A percentile compares a stretch with the other conserved stretches of the same genome.
Conservation (phyloP, 2,329 filamentous ascomycete species). For the Beauveria sp. region DNA sequence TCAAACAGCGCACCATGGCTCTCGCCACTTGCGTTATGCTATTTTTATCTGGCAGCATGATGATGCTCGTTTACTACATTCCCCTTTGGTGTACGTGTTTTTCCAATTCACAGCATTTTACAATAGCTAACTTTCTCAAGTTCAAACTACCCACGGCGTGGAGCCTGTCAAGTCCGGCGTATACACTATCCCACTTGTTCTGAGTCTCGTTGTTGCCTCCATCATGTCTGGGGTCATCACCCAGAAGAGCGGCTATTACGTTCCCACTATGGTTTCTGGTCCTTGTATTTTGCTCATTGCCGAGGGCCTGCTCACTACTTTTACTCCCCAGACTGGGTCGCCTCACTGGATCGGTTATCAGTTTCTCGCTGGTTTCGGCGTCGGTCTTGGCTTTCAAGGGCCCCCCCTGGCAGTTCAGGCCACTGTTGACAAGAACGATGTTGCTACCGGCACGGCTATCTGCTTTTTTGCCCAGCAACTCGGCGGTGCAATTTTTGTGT, state of each 20-base stretch:
- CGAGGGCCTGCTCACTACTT: slow-evolving; percentile 50
- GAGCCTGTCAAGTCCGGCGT: slow-evolving; percentile 48
- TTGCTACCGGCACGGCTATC: slow-evolving; percentile 48
- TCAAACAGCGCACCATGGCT: slow-evolving; percentile 48
- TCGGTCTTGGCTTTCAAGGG: slow-evolving; percentile 53
- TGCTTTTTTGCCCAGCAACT: slow-evolving; percentile 53
- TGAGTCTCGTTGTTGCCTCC: slow-evolving; percentile 46
- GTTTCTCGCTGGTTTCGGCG: slow-evolving; percentile 49
- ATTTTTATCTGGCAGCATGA: slow-evolving; percentile 42
- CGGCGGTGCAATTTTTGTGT: slow-evolving; percentile 50
- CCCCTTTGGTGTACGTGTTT: slow-evolving; percentile 45
- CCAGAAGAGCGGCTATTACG: slow-evolving; percentile 52
- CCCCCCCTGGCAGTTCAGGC: slow-evolving; percentile 49
- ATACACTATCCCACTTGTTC: slow-evolving; percentile 48
- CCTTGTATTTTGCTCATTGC: slow-evolving; percentile 44
- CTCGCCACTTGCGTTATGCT: slow-evolving; percentile 39
- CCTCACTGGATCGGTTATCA: slow-evolving; percentile 54
- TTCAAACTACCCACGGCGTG: slow-evolving; percentile 49
- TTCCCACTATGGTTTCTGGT: slow-evolving; percentile 46
- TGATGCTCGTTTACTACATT: slow-evolving; percentile 47
- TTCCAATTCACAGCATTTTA: not conserved
- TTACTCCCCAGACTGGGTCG: slow-evolving; percentile 37
- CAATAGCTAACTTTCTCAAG: slow-evolving; percentile 18
- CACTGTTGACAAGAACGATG: slow-evolving; percentile 42
- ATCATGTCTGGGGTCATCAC: slow-evolving; percentile 41